A percentile compares a stretch with the other conserved stretches of the same genome.
phyloP scores from a whole-genome alignment of 176 grass and related monocot species.

The Poa annua region DNA sequence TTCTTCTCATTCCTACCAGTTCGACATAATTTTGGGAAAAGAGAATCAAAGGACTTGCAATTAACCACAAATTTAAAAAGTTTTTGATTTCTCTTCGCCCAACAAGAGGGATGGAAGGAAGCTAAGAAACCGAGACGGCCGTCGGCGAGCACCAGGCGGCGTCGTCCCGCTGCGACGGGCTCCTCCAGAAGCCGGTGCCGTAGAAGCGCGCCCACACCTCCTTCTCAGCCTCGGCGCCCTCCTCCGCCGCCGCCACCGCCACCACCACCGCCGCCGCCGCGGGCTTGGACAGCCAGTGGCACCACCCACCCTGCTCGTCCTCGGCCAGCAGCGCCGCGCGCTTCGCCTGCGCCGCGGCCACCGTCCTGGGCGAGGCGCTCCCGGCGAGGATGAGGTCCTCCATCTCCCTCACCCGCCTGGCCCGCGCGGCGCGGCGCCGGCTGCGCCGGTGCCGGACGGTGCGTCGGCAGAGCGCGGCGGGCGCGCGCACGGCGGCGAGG shows the following conservation, averaged over 20 bases:
- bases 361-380: conserved; percentile 12
- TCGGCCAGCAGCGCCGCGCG: background rate
- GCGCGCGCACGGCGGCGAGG: conserved; percentile 62
- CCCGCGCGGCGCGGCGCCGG: background rate
- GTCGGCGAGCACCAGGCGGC: conserved; percentile 6
- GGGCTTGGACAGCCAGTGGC: background rate
- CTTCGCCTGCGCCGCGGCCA: background rate
- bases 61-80: background rate
- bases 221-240: conserved; percentile 50
- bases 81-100: background rate
- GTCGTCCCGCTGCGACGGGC: conserved; percentile 67
- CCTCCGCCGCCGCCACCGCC: background rate
- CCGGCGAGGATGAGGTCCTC: conserved; percentile 29
- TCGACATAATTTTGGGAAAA: conserved; percentile 7
- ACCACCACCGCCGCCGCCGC: background rate
- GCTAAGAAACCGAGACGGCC: conserved; percentile 22
- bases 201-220: conserved; percentile 74
- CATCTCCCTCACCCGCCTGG: conserved; percentile 36
- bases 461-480: conserved; percentile 60
- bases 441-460: conserved; percentile 6
- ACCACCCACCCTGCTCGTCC: conserved; percentile 7
- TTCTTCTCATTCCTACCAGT: conserved; percentile 31
- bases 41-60: conserved; percentile 11
- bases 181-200: conserved; percentile 81
- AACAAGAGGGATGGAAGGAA: conserved; percentile 6